phyloP scores from a whole-genome alignment of 345 rosid species.

The Camelina sativa region DNA sequence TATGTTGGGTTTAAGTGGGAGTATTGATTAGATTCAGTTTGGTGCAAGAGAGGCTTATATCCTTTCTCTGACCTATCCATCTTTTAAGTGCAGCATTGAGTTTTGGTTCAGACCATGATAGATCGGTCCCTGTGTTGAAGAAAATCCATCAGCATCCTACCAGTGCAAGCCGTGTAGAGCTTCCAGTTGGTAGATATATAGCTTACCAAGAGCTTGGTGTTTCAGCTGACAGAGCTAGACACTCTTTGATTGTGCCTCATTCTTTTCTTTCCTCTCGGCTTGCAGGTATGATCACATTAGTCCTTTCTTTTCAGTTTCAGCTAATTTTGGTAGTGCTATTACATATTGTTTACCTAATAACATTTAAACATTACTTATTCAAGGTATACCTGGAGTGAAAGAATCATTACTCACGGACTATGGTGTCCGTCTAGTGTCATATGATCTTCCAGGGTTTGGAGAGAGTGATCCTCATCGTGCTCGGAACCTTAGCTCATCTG shows the following conservation, averaged over 20 bases:
- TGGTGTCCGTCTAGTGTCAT: slow-evolving; percentile 79
- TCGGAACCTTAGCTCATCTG: slow-evolving; percentile 85
- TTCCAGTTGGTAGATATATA: slow-evolving; percentile 84
- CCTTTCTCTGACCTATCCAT: slow-evolving; percentile 9
- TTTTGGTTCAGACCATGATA: slow-evolving; percentile 50
- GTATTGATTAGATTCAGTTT: neutral
- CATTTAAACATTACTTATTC: slow-evolving; percentile 13
- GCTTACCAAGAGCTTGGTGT: slow-evolving; percentile 83
- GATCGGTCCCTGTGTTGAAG: slow-evolving; percentile 50
- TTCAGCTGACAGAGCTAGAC: slow-evolving; percentile 69
- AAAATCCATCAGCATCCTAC: slow-evolving; percentile 72
- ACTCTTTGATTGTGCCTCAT: slow-evolving; percentile 74
- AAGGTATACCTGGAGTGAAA: slow-evolving; percentile 84
- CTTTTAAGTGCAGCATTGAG: slow-evolving; percentile 60
- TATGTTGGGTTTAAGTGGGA: neutral
- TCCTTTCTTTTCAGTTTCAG: neutral
- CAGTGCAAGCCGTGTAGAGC: slow-evolving; percentile 60
- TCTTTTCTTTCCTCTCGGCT: slow-evolving; percentile 87
- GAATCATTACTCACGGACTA: slow-evolving; percentile 73
- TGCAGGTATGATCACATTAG: slow-evolving; percentile 56
- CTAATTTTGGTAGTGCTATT: slow-evolving; percentile 9
- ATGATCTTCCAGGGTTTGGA: slow-evolving; percentile 98
- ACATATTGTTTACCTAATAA: slow-evolving; percentile 19
- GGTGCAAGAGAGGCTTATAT: slow-evolving; percentile 17
- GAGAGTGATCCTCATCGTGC: slow-evolving; percentile 89